Base-by-base conservation (phyloP, 306 rosid genomes). In the Quercus cerris region DNA sequence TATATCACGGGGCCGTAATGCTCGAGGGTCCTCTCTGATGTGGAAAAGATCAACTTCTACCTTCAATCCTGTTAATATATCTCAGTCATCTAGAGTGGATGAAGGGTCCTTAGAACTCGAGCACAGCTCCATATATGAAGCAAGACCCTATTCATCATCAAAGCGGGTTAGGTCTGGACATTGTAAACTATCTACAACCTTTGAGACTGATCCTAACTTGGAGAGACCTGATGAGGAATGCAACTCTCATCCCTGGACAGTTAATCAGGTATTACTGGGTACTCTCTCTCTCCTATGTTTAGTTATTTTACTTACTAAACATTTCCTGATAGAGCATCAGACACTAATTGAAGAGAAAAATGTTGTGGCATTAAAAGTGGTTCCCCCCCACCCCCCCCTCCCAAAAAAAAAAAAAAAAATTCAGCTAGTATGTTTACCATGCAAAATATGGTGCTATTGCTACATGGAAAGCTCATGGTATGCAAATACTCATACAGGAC, bases 1-100 rank as follows among this genome's bases (percentile, higher is more conserved):
- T 73, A 91, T 93, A 76, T 94, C 99, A 20, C 83, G 94, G 83
- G 90, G 89, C 68, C 91, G 91, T 44, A 92, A 83, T 81, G 84
- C 91, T 56, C 86, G 87, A 71, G 78, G 84, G 67, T 90, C 97
- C 27, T 86, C 97, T 67, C 56, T 83, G 30, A 84, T 70, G 70
- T 86, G 86, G 92, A 91, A 89, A 90, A 90, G 88, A 85, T 81
- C 94, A 80, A 86, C 90, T 79, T 61, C 90, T 79, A 78, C 83
- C 57, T 63, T 62, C 67, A 83, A 84, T 49, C 79, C 70, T 63
- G 80, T 44, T 68, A 80, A 68, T 83, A 73, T 80, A 81, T 81
- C 89, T 25, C 90, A 88, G 30, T 81, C 90, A 59, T 82, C 87
- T 30, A 83, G 78, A 77, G 33, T 84, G 86, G 86, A 76, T 77